Base-by-base conservation (phyloP, 2,329 filamentous ascomycete genomes). In the Ophiocordyceps camponoti-saundersi region DNA sequence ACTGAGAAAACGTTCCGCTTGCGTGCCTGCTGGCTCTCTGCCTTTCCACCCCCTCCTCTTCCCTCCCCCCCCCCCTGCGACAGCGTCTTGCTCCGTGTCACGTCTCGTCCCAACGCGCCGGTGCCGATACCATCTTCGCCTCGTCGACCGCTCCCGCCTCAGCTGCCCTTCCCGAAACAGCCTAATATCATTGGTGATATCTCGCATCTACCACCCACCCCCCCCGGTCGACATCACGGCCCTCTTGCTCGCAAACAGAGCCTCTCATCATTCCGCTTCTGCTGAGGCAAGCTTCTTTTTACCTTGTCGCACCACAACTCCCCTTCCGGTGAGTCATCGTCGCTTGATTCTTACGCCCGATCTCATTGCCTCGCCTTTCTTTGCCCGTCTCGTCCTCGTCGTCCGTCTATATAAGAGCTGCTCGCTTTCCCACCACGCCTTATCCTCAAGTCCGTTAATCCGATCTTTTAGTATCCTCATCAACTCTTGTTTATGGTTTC, bases 161-260 rank as follows among this genome's bases (percentile, higher is more conserved):
- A 53, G 51, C 57, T 53, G 52, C 52, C 50, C 50, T 51, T 26
- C 51, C 54, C 59, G 55, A 61, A 56, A 59, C 57, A 58, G 46
- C 49, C 51, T 56, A 57, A 59, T 54, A 57, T 53, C 59, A 61
- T 59, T 63, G 62, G 62, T 55, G 55, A 59, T 30, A 56, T 52
- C 57, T 60, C 57, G 55, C 54, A 57, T 49, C 53, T 50, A 49
- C 50, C 56, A 59, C 55, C 56, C 42, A 57, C 58, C 59, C 55
- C 59, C 21, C 44, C 59, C 54, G 59, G 60, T 59, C 58, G 48
- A 52, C 51, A 55, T 50, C 44, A 48, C 48, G 32, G 45, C 50
- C 51, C 50, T 49, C 48, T 54, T 51, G 48, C 49, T 53, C 48
- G 50, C 49, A 51, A 45, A n/a, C 51, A 49, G 51, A 48, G 47